Conservation (phyloP, 1,284 basidiomycete genomes). For the Boletellus deceptivus region DNA sequence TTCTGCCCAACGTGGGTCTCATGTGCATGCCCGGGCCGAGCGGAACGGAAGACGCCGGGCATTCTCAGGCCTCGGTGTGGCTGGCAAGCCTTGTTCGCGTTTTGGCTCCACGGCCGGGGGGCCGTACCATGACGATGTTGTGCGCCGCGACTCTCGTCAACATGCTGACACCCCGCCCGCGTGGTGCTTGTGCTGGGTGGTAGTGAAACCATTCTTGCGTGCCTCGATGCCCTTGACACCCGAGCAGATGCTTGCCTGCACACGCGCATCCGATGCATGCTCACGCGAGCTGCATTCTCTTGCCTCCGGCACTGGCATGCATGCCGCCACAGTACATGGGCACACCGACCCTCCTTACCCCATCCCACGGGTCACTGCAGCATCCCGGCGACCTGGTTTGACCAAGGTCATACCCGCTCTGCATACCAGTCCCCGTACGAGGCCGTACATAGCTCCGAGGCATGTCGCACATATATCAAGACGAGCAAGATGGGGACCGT, state of each 20-base stretch:
- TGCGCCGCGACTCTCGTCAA: background rate
- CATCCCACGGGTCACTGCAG: background rate
- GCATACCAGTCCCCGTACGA: background rate
- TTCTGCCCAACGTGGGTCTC: background rate
- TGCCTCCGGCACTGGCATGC: background rate
- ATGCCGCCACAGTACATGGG: background rate
- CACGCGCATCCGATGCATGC: background rate
- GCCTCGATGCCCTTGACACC: background rate
- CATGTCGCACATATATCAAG: conserved; percentile 13
- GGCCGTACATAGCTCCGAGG: conserved; percentile 15
- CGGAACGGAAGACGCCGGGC: background rate
- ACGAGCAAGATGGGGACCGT: background rate
- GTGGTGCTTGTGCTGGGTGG: background rate
- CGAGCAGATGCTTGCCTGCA: background rate
- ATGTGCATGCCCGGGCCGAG: background rate
- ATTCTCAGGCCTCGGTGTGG: background rate
- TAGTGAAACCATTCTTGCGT: background rate
- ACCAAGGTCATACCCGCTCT: background rate
- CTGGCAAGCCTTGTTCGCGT: background rate
- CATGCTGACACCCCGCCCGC: background rate
- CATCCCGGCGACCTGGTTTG: background rate
- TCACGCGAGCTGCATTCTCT: background rate
- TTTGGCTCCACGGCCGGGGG: too few species aligned
- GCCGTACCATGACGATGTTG: background rate
- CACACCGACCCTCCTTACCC: background rate